Evolutionary conservation across 495 filamentous ascomycete genomes (phyloP), one percentile per base, ranked within the genome.

Genomic region (Daldinia loculata): DNA sequence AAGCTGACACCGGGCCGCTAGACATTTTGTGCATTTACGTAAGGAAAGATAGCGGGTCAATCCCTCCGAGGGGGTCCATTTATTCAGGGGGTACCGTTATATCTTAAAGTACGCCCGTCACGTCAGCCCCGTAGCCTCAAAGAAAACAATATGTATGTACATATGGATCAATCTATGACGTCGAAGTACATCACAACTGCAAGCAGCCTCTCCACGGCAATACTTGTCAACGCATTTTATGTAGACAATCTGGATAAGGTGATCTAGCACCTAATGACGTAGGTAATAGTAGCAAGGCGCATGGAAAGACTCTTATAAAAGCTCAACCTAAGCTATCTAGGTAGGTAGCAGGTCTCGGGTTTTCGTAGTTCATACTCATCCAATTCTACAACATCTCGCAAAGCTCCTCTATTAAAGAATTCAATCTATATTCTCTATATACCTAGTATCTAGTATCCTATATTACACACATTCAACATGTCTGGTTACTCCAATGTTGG

Each of bases 401-500:
- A 61, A 26, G 26, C 0, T 56, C 1, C 14, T 69, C 39, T 17
- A 53, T 39, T 14, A 26, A 48, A 48, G 17, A 15, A 48, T 48
- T 48, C 4, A 5, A 48, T 12, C 7, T 24, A 19, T 48, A 19
- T 12, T 24, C 17, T 24, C 34, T 24, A 48, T 48, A 48, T 22
- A 45, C 41, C 17, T 29, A 29, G 9, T 43, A 41, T n/a, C n/a
- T n/a, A 63, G 27, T 15, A 57, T 30, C 11, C 24, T 32, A 56
- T 38, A 60, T 3, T 27, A 67, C 14, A 59, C 5, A 61, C 19
- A 66, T 48, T 58, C 69, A 75, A 17, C 39, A 80, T 82, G 78
- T 80, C 79, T 15, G 75, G 76, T 50, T 62, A 80, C 58, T 83
- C 83, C 9, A 81, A 78, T 27, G 81, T 83, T 45, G 81, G 81